A percentile compares a stretch with the other conserved stretches of the same genome.
Conservation (phyloP, 148 eudicot species). For the Persicaria tinctoria region DNA sequence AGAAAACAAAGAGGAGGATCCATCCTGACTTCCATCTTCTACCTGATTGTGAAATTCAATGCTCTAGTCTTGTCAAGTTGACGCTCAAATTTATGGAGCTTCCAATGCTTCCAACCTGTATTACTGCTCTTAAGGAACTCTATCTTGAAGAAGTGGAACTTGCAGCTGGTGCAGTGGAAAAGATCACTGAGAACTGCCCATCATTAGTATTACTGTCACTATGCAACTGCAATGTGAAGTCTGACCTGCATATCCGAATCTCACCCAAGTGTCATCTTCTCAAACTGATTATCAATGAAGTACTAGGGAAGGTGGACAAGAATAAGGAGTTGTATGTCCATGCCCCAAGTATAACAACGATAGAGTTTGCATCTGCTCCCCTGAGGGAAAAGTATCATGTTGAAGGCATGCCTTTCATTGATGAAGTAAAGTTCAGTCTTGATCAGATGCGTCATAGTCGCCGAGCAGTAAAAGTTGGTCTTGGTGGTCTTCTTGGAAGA, state of each 20-base stretch:
- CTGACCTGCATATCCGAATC: neutral
- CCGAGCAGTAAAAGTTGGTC: neutral
- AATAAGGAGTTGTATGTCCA: neutral
- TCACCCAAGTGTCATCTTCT: neutral
- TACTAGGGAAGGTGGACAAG: neutral
- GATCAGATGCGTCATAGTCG: neutral
- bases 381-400: neutral
- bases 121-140: neutral
- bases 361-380: constrained; percentile 1
- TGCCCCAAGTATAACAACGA: neutral
- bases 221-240: neutral
- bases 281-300: neutral
- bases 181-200: neutral
- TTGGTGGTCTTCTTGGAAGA: neutral
- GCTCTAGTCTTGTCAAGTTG: neutral
- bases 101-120: neutral
- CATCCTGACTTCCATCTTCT: neutral
- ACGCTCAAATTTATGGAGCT: neutral
- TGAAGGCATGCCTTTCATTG: neutral
- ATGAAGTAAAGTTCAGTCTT: neutral
- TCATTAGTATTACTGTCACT: neutral
- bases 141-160: constrained; percentile 4
- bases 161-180: neutral
- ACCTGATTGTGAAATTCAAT: constrained; percentile 2
- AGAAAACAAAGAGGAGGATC: neutral